phyloP scores from a whole-genome alignment of 805 yeast genomes.

The Kurtzmaniella cleridarum region DNA sequence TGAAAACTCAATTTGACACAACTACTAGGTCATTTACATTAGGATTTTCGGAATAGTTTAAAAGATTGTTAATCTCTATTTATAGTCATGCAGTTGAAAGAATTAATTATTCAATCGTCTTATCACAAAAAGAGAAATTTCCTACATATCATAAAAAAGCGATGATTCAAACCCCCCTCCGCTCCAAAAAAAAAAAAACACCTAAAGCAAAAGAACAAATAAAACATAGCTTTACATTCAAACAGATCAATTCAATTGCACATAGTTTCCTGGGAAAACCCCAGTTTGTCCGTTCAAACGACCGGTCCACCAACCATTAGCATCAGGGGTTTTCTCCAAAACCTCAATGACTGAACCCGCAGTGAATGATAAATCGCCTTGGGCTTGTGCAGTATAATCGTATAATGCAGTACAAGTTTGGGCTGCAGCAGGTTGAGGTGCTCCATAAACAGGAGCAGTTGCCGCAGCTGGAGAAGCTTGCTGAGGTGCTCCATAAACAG shows the following conservation, averaged over 20 bases:
- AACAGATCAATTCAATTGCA: conserved; percentile 49
- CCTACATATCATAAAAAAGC: no score
- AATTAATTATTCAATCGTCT: no score
- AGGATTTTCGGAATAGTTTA: no score
- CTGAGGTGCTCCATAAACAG: conserved; percentile 5
- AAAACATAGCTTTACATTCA: no score
- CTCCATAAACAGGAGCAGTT: conserved; percentile 14
- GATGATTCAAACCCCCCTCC: no score
- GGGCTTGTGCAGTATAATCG: conserved; percentile 89
- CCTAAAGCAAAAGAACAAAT: no score
- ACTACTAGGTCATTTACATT: no score
- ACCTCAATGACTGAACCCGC: conserved; percentile 87
- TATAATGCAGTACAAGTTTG: conserved; percentile 84
- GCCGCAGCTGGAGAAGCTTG: conserved; percentile 24
- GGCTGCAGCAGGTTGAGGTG: conserved; percentile 31
- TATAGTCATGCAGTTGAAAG: no score
- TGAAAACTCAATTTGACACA: no score
- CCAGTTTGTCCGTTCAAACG: conserved; percentile 78
- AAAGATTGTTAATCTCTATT: no score
- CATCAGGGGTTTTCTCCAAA: conserved; percentile 74
- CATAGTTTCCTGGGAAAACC: conserved; percentile 95
- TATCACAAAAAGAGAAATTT: no score
- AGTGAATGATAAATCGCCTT: conserved; percentile 80
- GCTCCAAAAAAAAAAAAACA: no score
- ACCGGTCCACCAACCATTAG: conserved; percentile 99